These are phyloP conservation scores for Juncus effusus DNA, from an alignment of 176 grass and related monocot species.

Conservation along the genomic window DNA sequence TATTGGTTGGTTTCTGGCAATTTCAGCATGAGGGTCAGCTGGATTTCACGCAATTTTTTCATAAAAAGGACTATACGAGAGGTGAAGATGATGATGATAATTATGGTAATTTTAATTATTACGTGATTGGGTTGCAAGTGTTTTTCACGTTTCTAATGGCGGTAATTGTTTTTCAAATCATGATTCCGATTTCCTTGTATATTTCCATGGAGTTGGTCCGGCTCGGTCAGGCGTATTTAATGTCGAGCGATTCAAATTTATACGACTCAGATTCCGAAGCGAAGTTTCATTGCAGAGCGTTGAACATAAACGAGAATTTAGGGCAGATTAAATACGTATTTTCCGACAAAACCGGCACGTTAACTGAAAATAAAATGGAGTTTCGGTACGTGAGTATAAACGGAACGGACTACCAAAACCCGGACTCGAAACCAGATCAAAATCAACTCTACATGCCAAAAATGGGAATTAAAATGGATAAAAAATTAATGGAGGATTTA, in stretches of 20 bases:
- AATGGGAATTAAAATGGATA: conserved; percentile 51
- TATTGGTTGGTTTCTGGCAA: conserved; percentile 63
- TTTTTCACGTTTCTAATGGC: conserved; percentile 84
- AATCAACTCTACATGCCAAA: conserved; percentile 54
- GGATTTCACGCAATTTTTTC: conserved; percentile 61
- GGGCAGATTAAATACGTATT: conserved; percentile 91
- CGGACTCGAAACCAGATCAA: conserved; percentile 22
- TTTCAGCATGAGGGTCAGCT: conserved; percentile 31
- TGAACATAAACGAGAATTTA: conserved; percentile 96
- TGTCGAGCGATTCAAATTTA: conserved; percentile 61
- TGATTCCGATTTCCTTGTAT: conserved; percentile 66
- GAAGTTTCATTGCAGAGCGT: conserved; percentile 73
- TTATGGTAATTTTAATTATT: conserved; percentile 63
- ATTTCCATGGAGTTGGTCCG: conserved; percentile 92
- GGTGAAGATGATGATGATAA: neutral
- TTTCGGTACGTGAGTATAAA: conserved; percentile 64
- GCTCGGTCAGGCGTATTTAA: conserved; percentile 92
- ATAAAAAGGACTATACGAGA: conserved; percentile 57
- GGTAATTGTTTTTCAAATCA: conserved; percentile 95
- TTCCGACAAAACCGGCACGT: conserved; percentile 90
- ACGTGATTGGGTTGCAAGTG: conserved; percentile 62
- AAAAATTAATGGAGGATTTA: conserved; percentile 33
- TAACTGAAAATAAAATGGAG: conserved; percentile 95
- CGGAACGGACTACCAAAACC: conserved; percentile 59
- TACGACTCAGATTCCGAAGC: conserved; percentile 55